These are phyloP conservation scores for Candida pseudocylindracea DNA, from an alignment of 1,139 yeast genomes.

Conservation along the genomic window DNA sequence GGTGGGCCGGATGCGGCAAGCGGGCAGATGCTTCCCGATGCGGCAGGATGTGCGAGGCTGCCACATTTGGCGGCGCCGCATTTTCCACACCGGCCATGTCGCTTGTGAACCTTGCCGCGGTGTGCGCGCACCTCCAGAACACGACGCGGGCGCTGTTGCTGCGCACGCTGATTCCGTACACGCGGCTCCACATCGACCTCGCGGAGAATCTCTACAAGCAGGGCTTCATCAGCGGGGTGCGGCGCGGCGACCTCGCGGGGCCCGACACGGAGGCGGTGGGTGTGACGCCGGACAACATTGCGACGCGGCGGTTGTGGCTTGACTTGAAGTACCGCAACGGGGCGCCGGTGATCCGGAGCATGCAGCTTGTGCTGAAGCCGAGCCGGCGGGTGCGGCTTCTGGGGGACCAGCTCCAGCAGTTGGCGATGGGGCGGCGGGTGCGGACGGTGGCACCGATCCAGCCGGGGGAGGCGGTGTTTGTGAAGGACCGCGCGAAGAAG, in stretches of 20 bases:
- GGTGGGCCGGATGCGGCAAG: too few species aligned
- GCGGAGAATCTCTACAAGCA: conserved; percentile 74
- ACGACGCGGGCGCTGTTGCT: conserved; percentile 58
- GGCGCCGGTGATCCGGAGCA: conserved; percentile 49
- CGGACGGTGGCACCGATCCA: conserved; percentile 62
- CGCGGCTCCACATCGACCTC: conserved; percentile 62
- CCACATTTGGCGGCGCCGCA: neutral
- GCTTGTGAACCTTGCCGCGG: conserved; percentile 59
- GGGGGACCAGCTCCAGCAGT: conserved; percentile 39
- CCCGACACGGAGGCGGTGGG: conserved; percentile 63
- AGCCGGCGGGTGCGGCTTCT: conserved; percentile 50
- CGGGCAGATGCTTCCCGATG: too few species aligned
- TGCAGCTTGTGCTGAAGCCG: conserved; percentile 68
- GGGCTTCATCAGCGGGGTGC: conserved; percentile 72
- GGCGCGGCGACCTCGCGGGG: conserved; percentile 74
- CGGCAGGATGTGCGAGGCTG: too few species aligned
- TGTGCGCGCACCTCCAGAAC: conserved; percentile 80
- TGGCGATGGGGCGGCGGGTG: conserved; percentile 59
- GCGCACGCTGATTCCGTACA: conserved; percentile 65
- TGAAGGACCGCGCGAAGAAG: conserved; percentile 26
- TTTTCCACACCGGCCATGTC: conserved; percentile 28
- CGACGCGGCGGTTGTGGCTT: conserved; percentile 79
- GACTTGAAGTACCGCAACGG: conserved; percentile 76
- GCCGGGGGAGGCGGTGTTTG: conserved; percentile 76
- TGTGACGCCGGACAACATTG: conserved; percentile 70